A percentile compares a stretch with the other conserved stretches of the same genome.
phyloP scores from a whole-genome alignment of 176 grass and related monocot species.

The Carex kokanica region DNA sequence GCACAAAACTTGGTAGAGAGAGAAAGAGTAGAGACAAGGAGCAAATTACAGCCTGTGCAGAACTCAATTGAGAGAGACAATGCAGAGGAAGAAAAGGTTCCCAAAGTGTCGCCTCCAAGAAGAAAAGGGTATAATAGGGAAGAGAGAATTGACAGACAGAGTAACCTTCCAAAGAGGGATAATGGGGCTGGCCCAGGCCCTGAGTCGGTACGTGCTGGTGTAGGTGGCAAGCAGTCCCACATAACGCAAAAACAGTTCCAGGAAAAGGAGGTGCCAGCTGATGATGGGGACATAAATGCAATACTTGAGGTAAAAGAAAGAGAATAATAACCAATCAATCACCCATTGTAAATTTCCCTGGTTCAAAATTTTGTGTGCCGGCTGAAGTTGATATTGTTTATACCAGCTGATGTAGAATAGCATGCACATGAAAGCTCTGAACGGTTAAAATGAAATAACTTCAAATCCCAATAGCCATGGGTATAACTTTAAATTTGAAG shows the following conservation, averaged over 20 bases:
- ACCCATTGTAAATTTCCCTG: background rate
- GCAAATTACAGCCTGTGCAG: conserved; percentile 51
- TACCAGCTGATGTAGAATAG: background rate
- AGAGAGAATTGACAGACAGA: conserved; percentile 74
- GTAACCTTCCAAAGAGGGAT: conserved; percentile 66
- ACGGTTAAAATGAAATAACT: background rate
- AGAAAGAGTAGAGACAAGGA: conserved; percentile 66
- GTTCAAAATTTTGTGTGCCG: background rate
- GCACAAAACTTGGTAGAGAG: conserved; percentile 54
- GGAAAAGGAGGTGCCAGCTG: conserved; percentile 75
- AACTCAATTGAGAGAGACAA: conserved; percentile 38
- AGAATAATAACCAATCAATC: background rate
- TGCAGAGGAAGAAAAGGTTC: conserved; percentile 70
- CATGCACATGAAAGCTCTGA: background rate
- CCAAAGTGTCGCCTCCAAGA: conserved; percentile 86
- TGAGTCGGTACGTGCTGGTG: conserved; percentile 36
- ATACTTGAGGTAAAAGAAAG: conserved; percentile 80
- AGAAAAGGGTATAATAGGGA: conserved; percentile 68
- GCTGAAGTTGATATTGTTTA: background rate
- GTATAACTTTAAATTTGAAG: background rate
- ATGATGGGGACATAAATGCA: conserved; percentile 90
- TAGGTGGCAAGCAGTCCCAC: conserved; percentile 48
- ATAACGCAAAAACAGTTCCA: conserved; percentile 37
- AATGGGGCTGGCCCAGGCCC: conserved; percentile 36
- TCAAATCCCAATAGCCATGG: background rate